phyloP scores from a whole-genome alignment of 345 rosid genomes.

The Eucalyptus cloeziana region DNA sequence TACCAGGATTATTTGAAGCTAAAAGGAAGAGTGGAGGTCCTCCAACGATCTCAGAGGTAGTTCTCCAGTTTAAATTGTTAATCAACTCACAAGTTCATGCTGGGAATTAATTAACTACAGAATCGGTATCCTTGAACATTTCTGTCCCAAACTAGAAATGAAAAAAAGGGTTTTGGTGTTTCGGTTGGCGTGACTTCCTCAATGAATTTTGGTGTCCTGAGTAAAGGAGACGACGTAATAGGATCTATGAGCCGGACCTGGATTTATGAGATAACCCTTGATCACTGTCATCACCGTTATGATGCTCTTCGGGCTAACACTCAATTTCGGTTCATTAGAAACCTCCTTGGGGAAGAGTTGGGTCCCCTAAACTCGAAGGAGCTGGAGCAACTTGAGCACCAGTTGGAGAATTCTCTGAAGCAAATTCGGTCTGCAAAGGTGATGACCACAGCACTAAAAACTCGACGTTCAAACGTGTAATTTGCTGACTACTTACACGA shows the following conservation, averaged over 20 bases:
- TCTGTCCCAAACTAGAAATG: background rate
- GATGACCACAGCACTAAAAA: background rate
- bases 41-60: slow-evolving; percentile 49
- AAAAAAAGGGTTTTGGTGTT: background rate
- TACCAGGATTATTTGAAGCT: slow-evolving; percentile 53
- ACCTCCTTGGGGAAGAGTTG: slow-evolving; percentile 82
- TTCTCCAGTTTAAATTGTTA: background rate
- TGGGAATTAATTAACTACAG: background rate
- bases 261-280: background rate
- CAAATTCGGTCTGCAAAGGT: slow-evolving; percentile 77
- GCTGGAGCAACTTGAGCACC: slow-evolving; percentile 74
- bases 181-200: background rate
- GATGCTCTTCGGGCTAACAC: background rate
- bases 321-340: slow-evolving; percentile 19
- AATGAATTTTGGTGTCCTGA: background rate
- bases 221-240: background rate
- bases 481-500: background rate
- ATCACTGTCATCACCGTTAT: background rate
- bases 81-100: background rate
- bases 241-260: background rate
- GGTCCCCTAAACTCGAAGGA: slow-evolving; percentile 53
- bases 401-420: slow-evolving; percentile 59
- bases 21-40: slow-evolving; percentile 31
- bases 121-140: background rate
- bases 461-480: background rate